Evolutionary conservation across 2,329 filamentous ascomycete species (phyloP), one percentile per base, ranked within the genome.

Genomic region (Orbilia blumenaviensis): DNA sequence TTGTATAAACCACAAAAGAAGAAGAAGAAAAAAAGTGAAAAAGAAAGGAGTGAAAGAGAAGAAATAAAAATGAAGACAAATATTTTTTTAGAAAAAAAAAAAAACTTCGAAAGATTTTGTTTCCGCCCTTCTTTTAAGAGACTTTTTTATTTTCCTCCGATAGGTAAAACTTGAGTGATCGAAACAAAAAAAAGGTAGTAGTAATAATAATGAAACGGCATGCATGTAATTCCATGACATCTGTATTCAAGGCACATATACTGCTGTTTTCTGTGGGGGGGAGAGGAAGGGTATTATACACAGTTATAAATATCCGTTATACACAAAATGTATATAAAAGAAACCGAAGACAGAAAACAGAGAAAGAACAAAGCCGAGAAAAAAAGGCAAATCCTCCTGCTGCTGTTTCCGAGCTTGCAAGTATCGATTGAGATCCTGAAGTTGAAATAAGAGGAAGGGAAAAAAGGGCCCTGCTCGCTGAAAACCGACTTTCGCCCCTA

Each of bases 261-360:
- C 36, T 23, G 7, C 42, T 23, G 21, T 46, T 46, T 7, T 62
- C 38, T 16, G 58, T 38, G 41, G 46, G 29, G n/a, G n/a, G n/a
- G n/a, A n/a, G n/a, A n/a, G n/a, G n/a, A n/a, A n/a, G n/a, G 44
- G 38, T 64, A 50, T 23, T 50, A 50, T 50, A 29, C 46, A 50
- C 23, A 23, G 12, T 10, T 12, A 50, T 27, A n/a, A 29, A 42
- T 42, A 42, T 42, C 38, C 21, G 46, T 50, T 29, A 29, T 50
- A 50, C 25, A 50, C 8, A 25, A 25, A 25, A 50, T 12, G 29
- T 2, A 12, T n/a, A 16, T 29, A 50, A 3, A 16, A 18, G 2
- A 16, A 42, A n/a, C n/a, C n/a, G n/a, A n/a, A n/a, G n/a, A n/a
- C n/a, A n/a, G n/a, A 21, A 41, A 41, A 16, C 5, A 41, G 9